Conservation (phyloP, 225 moss, liverwort and hornwort species). For the Antitrichia curtipendula region DNA sequence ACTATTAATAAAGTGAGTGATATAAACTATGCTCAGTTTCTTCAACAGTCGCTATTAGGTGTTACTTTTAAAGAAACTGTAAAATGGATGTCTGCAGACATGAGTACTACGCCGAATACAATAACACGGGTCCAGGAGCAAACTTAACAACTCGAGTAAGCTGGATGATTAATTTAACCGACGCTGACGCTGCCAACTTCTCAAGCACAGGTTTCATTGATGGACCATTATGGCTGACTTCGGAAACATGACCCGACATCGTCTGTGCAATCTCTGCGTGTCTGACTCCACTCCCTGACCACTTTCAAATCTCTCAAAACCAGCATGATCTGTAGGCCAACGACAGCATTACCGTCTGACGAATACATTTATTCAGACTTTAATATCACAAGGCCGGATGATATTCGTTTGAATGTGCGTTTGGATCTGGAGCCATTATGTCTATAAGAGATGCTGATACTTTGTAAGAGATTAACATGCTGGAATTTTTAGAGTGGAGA, state of each 20-base stretch:
- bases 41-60: background rate
- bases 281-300: background rate
- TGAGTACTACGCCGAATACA: slow-evolving; percentile 35
- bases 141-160: slow-evolving; percentile 20
- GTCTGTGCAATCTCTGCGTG: background rate
- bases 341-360: background rate
- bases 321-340: background rate
- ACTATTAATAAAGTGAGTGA: background rate
- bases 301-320: background rate
- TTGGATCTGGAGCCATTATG: background rate
- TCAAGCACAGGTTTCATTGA: slow-evolving; percentile 21
- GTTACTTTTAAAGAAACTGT: background rate
- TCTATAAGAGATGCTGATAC: background rate
- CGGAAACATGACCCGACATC: slow-evolving; percentile 1
- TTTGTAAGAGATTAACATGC: background rate
- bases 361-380: background rate
- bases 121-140: slow-evolving; percentile 33
- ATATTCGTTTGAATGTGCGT: background rate
- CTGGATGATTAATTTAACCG: slow-evolving; percentile 18
- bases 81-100: slow-evolving; percentile 19
- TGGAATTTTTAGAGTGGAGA: background rate
- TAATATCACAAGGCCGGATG: background rate
- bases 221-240: slow-evolving; percentile 25
- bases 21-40: background rate
- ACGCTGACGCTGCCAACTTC: slow-evolving; percentile 10